Evolutionary conservation across 768 basidiomycete species (phyloP).

Genomic region (Gymnopilus dilepis): DNA sequence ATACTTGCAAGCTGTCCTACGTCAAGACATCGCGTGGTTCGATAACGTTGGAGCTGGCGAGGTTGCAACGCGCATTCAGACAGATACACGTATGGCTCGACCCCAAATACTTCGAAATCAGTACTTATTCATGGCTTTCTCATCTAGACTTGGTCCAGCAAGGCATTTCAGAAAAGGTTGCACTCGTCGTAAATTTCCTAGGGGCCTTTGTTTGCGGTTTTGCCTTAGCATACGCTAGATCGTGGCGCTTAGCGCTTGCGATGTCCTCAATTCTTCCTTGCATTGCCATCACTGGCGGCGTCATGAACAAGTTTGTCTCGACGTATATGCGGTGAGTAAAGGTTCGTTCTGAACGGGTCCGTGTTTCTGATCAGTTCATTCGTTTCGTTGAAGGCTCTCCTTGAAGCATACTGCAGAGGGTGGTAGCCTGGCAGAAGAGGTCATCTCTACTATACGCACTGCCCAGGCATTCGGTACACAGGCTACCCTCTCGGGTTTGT

Average conservation of each 20-base stretch:
- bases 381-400: constrained; percentile 51
- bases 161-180: constrained; percentile 90
- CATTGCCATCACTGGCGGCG: constrained; percentile 71
- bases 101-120: neutral
- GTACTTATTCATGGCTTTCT: neutral
- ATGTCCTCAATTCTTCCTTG: constrained; percentile 84
- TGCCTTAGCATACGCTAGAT: constrained; percentile 69
- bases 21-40: constrained; percentile 90
- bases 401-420: constrained; percentile 79
- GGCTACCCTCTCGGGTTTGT: constrained; percentile 61
- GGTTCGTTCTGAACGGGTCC: neutral
- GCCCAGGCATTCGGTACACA: constrained; percentile 92
- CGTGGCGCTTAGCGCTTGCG: constrained; percentile 86
- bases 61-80: constrained; percentile 90
- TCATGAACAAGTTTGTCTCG: constrained; percentile 74
- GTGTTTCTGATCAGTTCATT: neutral
- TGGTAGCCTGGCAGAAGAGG: constrained; percentile 90
- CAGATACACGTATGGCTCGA: constrained; percentile 70
- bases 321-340: constrained; percentile 67
- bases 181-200: constrained; percentile 67
- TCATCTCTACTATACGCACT: constrained; percentile 87
- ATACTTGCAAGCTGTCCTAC: constrained; percentile 80
- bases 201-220: constrained; percentile 83
- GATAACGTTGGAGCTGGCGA: constrained; percentile 93
- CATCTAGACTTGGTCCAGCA: constrained; percentile 82